phyloP scores from a whole-genome alignment of 2,329 filamentous ascomycete genomes.

The Aspergillus sp. region DNA sequence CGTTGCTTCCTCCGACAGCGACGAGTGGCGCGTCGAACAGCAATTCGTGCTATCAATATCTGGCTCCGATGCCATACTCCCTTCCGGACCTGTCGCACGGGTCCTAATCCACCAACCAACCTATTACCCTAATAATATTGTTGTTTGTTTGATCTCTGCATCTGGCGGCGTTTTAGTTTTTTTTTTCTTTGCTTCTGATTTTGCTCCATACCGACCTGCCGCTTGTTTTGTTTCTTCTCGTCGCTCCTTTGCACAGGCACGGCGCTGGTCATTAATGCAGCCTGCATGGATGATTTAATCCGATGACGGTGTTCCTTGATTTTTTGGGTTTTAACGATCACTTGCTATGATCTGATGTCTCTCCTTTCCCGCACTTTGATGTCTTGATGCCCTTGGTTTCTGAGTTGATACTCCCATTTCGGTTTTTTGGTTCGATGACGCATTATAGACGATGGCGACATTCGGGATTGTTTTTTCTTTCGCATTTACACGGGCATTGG shows the following conservation, averaged over 20 bases:
- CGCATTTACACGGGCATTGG: slow-evolving; percentile 25
- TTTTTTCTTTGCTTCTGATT: slow-evolving; percentile 1
- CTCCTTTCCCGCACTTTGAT: slow-evolving; percentile 30
- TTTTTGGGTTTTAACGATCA: slow-evolving; percentile 15
- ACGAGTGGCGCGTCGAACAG: slow-evolving; percentile 26
- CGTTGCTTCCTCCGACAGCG: slow-evolving; percentile 26
- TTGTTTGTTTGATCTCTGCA: slow-evolving; percentile 14
- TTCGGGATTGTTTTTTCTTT: slow-evolving; percentile 12
- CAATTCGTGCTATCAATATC: slow-evolving; percentile 30
- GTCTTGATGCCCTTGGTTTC: slow-evolving; percentile 30
- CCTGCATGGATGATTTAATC: slow-evolving; percentile 20
- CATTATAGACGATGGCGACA: slow-evolving; percentile 36
- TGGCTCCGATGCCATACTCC: slow-evolving; percentile 34
- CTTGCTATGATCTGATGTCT: slow-evolving; percentile 32
- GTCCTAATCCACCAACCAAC: slow-evolving; percentile 12
- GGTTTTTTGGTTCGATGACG: slow-evolving; percentile 14
- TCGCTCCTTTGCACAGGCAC: slow-evolving; percentile 29
- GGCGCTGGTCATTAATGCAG: slow-evolving; percentile 23
- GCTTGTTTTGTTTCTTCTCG: slow-evolving; percentile 18
- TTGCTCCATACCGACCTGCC: not conserved
- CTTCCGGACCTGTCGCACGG: slow-evolving; percentile 28
- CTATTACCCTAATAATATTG: slow-evolving; percentile 7
- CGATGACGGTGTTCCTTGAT: slow-evolving; percentile 15
- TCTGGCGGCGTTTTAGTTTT: slow-evolving; percentile 13
- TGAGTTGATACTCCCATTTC: slow-evolving; percentile 6